Conservation (phyloP, 2,329 filamentous ascomycete species). For the Fusarium setosum region DNA sequence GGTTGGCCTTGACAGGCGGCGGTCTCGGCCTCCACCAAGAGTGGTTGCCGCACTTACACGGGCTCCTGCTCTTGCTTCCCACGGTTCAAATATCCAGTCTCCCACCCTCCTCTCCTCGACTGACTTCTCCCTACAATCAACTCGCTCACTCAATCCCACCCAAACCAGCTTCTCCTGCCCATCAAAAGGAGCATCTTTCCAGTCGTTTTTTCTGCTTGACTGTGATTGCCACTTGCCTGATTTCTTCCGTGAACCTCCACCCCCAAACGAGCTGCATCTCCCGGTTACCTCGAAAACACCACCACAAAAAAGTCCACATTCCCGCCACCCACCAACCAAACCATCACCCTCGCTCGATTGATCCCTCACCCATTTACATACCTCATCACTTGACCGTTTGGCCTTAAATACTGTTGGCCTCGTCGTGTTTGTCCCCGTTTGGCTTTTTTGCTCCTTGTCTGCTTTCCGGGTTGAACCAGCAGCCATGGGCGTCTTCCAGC, state of each 20-base stretch:
- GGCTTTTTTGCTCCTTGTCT: slow-evolving; percentile 4
- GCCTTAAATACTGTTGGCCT: slow-evolving; percentile 5
- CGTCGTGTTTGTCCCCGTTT: slow-evolving; percentile 1
- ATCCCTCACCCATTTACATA: background rate
- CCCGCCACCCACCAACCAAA: slow-evolving; percentile 2
- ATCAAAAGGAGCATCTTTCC: background rate
- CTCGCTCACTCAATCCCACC: slow-evolving; percentile 13
- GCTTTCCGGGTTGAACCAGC: slow-evolving; percentile 38
- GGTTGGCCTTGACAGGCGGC: slow-evolving; percentile 15
- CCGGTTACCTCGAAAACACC: slow-evolving; percentile 3
- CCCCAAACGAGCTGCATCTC: slow-evolving; percentile 6
- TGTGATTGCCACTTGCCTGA: slow-evolving; percentile 20
- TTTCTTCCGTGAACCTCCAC: slow-evolving; percentile 25
- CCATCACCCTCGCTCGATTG: background rate
- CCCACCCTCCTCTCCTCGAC: slow-evolving; percentile 29
- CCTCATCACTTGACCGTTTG: background rate
- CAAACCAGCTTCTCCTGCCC: slow-evolving; percentile 12
- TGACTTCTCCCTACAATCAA: slow-evolving; percentile 11
- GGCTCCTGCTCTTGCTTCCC: slow-evolving; percentile 4
- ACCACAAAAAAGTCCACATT: slow-evolving; percentile 8
- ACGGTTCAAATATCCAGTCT: slow-evolving; percentile 42
- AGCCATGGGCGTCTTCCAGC: slow-evolving; percentile 64
- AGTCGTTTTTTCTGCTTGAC: slow-evolving; percentile 1
- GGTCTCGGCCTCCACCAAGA: slow-evolving; percentile 28
- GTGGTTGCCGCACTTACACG: slow-evolving; percentile 38